Evolutionary conservation across 768 basidiomycete genomes (phyloP).

Genomic region (Mycena pura): DNA sequence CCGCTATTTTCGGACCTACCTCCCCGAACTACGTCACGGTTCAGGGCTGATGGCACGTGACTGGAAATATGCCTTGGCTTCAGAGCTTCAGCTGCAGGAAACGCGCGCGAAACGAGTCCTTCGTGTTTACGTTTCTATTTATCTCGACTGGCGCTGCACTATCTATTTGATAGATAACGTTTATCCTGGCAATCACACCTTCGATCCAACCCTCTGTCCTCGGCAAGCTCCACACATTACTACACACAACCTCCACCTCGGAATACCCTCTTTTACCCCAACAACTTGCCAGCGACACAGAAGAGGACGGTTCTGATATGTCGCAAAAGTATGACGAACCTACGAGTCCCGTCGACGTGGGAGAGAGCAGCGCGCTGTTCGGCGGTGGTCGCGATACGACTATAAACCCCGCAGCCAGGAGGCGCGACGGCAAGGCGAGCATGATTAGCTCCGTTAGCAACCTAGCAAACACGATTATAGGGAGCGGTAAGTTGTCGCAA

Average conservation of each 20-base stretch:
- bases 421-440: slow-evolving; percentile 70
- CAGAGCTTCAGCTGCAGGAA: no score
- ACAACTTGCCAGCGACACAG: background rate
- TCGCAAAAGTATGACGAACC: slow-evolving; percentile 62
- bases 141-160: slow-evolving; percentile 10
- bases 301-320: slow-evolving; percentile 59
- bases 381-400: slow-evolving; percentile 45
- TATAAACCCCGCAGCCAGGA: slow-evolving; percentile 25
- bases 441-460: slow-evolving; percentile 78
- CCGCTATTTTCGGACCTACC: no score
- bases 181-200: slow-evolving; percentile 21
- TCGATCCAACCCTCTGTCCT: slow-evolving; percentile 11
- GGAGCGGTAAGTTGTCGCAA: slow-evolving; percentile 66
- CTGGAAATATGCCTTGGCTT: no score
- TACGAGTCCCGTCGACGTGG: slow-evolving; percentile 32
- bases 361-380: slow-evolving; percentile 69
- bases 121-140: slow-evolving; percentile 13
- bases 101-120: background rate
- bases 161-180: slow-evolving; percentile 4
- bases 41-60: no score
- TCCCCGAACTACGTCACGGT: no score
- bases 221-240: slow-evolving; percentile 10
- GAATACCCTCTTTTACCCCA: slow-evolving; percentile 9
- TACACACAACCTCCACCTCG: slow-evolving; percentile 3
- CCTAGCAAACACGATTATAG: slow-evolving; percentile 89